phyloP scores from a whole-genome alignment of 2,329 filamentous ascomycete genomes.

The Diaporthe citri region DNA sequence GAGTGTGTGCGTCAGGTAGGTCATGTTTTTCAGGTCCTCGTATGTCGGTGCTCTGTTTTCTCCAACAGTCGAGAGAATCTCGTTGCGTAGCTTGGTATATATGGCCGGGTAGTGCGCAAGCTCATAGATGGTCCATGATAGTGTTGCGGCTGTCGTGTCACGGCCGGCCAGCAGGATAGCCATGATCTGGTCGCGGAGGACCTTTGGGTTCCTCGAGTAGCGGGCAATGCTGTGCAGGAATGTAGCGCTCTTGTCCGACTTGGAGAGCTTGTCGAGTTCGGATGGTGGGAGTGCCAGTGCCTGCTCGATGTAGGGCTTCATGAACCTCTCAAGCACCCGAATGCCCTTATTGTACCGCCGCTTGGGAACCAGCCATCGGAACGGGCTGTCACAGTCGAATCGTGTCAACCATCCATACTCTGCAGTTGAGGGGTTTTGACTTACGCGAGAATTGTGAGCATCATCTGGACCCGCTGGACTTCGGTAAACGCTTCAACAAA shows the following conservation, averaged over 20 bases:
- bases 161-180: constrained; percentile 78
- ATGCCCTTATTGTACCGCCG: constrained; percentile 73
- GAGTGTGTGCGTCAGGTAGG: constrained; percentile 63
- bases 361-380: constrained; percentile 70
- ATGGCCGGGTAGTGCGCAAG: constrained; percentile 53
- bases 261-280: constrained; percentile 78
- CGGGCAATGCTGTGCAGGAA: constrained; percentile 83
- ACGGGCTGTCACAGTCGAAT: constrained; percentile 58
- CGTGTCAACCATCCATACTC: not conserved
- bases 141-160: constrained; percentile 67
- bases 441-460: constrained; percentile 65
- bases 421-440: constrained; percentile 27
- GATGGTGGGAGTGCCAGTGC: constrained; percentile 72
- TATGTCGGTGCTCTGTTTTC: constrained; percentile 56
- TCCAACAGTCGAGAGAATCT: constrained; percentile 48
- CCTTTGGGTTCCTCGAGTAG: constrained; percentile 72
- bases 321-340: constrained; percentile 75
- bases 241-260: constrained; percentile 75
- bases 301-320: constrained; percentile 76
- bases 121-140: constrained; percentile 56
- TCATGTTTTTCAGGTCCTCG: constrained; percentile 61
- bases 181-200: constrained; percentile 82
- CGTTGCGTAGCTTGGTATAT: constrained; percentile 53
- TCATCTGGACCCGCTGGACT: constrained; percentile 76
- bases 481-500: constrained; percentile 79